Evolutionary conservation across 768 basidiomycete species (phyloP).

Genomic region (Suillus placidus): DNA sequence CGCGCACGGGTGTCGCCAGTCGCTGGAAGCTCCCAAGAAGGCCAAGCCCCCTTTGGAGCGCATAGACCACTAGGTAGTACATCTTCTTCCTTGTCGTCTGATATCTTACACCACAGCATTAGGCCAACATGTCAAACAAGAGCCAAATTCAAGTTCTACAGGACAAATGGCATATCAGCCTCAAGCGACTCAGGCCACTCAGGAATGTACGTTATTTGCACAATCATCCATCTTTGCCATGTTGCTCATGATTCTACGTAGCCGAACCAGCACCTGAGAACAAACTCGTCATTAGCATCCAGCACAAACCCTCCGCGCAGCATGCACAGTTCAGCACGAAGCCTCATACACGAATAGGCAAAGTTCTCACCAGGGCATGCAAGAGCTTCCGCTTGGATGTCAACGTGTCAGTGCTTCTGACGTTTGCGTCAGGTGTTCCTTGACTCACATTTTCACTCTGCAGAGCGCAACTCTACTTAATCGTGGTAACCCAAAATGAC

Average conservation of each 20-base stretch:
- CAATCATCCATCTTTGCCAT: neutral
- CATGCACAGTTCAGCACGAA: conserved; percentile 36
- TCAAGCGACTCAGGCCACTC: neutral
- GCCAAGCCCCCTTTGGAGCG: neutral
- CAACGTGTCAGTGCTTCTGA: conserved; percentile 19
- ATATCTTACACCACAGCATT: neutral
- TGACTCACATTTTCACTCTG: neutral
- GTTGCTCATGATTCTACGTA: neutral
- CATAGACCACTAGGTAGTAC: neutral
- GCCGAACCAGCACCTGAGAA: neutral
- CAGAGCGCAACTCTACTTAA: conserved; percentile 30
- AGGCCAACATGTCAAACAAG: neutral
- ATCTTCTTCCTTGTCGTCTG: no score
- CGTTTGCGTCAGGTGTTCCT: neutral
- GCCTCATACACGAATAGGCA: conserved; percentile 33
- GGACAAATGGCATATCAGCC: neutral
- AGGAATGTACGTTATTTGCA: neutral
- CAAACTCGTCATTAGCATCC: conserved; percentile 29
- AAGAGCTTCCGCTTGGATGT: conserved; percentile 32
- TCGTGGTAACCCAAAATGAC: conserved; percentile 28
- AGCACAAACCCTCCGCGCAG: conserved; percentile 31
- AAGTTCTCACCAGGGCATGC: conserved; percentile 30
- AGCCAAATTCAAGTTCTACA: neutral
- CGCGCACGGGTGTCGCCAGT: neutral
- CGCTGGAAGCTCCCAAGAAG: neutral